Evolutionary conservation across 1,284 basidiomycete species (phyloP).

Genomic region (Puccinia horiana): DNA sequence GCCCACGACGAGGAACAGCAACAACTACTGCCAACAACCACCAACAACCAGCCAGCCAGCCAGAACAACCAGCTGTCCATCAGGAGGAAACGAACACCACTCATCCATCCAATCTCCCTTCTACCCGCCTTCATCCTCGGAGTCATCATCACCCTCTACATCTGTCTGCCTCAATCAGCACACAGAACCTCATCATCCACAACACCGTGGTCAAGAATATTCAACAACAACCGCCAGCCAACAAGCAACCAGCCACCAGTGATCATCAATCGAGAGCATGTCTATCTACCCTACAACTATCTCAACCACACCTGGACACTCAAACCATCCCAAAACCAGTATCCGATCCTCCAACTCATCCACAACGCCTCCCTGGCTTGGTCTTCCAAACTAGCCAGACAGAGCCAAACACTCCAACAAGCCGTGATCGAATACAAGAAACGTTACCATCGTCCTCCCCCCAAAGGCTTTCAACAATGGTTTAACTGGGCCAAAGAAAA

Average conservation of each 20-base stretch:
- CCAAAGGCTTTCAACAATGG: constrained; percentile 61
- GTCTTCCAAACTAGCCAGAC: constrained; percentile 54
- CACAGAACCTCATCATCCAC: background rate
- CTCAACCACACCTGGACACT: constrained; percentile 50
- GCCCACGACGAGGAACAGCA: background rate
- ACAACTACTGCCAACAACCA: background rate
- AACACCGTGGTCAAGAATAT: background rate
- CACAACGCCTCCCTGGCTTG: constrained; percentile 53
- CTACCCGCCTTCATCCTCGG: constrained; percentile 40
- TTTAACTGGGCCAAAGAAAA: constrained; percentile 51
- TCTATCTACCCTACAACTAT: constrained; percentile 38
- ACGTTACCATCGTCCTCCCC: constrained; percentile 60
- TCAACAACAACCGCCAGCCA: background rate
- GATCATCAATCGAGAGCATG: constrained; percentile 24
- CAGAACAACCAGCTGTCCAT: background rate
- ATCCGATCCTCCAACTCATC: constrained; percentile 55
- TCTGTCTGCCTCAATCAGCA: background rate
- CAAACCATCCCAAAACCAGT: constrained; percentile 51
- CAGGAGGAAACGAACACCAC: background rate
- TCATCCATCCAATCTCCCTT: constrained; percentile 19
- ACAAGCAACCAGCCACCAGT: background rate
- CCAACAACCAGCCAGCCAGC: background rate
- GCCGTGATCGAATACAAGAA: constrained; percentile 60
- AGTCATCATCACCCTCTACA: constrained; percentile 2
- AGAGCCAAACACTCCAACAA: constrained; percentile 58